A percentile compares a stretch with the other conserved stretches of the same genome.
phyloP scores from a whole-genome alignment of 352 stramenopile genomes.

The Lagenidium giganteum region DNA sequence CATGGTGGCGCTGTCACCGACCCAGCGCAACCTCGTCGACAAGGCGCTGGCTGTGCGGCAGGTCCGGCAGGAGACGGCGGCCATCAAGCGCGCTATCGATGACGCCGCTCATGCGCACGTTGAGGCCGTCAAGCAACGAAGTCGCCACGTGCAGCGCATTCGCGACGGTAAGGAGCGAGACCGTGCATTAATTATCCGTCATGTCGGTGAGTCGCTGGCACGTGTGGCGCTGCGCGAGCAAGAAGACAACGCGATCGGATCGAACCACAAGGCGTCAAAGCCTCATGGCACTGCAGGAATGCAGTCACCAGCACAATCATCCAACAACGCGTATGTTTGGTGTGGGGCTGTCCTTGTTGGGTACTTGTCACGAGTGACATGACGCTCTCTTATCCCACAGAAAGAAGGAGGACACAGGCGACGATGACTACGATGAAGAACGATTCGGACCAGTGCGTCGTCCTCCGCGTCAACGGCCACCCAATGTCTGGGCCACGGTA shows the following conservation, averaged over 20 bases:
- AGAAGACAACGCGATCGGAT: neutral
- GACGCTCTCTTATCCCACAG: too few relatives aligned
- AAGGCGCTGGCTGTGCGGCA: constrained; percentile 42
- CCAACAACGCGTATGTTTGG: too few relatives aligned
- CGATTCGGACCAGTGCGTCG: constrained; percentile 42
- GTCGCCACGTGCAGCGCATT: constrained; percentile 11
- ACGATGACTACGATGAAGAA: constrained; percentile 56
- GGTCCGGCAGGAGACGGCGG: constrained; percentile 28
- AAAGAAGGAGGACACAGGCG: constrained; percentile 1
- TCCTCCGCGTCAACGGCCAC: constrained; percentile 33
- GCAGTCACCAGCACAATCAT: too few relatives aligned
- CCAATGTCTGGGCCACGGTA: constrained; percentile 54
- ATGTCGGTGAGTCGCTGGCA: constrained; percentile 56
- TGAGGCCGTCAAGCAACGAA: constrained; percentile 28
- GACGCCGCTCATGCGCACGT: constrained; percentile 18
- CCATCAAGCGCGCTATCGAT: constrained; percentile 29
- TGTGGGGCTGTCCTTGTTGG: neutral
- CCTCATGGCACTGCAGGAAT: constrained; percentile 3
- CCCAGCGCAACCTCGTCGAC: constrained; percentile 43
- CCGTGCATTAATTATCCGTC: constrained; percentile 49
- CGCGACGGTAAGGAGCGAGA: constrained; percentile 12
- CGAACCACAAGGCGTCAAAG: too few relatives aligned
- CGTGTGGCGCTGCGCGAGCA: constrained; percentile 29
- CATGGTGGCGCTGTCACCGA: constrained; percentile 34
- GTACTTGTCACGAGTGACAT: too few relatives aligned